Evolutionary conservation across 352 stramenopile species (phyloP).

Genomic region (Globisporangium spinosum): DNA sequence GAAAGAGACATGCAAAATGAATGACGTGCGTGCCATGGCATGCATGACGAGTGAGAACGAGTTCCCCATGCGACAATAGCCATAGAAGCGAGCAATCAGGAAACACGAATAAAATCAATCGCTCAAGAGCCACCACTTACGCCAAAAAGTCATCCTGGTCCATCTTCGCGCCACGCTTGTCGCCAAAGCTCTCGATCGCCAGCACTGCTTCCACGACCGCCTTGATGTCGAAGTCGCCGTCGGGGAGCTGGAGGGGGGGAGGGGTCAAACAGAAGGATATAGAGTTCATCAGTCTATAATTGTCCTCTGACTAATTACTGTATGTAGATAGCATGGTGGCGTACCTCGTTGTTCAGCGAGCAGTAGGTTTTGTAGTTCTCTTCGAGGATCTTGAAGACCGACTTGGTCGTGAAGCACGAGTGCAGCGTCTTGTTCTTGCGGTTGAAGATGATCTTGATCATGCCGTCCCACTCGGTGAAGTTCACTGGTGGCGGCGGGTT

Average conservation of each 20-base stretch:
- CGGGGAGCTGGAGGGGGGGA: conserved; percentile 38
- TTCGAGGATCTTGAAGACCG: conserved; percentile 93
- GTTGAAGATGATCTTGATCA: conserved; percentile 99
- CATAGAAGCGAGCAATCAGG: not conserved
- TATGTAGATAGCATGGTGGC: not conserved
- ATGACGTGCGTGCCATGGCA: not conserved
- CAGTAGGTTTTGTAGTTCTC: conserved; percentile 96
- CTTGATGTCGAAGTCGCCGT: conserved; percentile 88
- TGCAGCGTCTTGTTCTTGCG: conserved; percentile 99
- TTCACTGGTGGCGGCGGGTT: conserved; percentile 99
- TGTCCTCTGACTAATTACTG: too few species aligned
- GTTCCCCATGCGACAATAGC: not conserved
- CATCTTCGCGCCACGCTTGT: conserved; percentile 94
- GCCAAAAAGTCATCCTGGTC: conserved; percentile 98
- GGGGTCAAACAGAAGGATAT: not conserved
- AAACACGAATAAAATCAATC: conserved; percentile 5
- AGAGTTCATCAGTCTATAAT: not conserved
- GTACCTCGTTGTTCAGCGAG: conserved; percentile 88
- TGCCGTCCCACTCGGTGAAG: conserved; percentile 99
- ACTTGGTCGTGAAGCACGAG: conserved; percentile 96
- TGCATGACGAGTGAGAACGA: not conserved
- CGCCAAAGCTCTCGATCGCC: conserved; percentile 74
- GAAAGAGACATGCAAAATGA: not conserved
- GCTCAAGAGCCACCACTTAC: conserved; percentile 31
- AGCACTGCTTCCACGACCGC: conserved; percentile 93